Base-by-base conservation (phyloP, 495 filamentous ascomycete genomes). In the Hyaloscypha finlandica region DNA sequence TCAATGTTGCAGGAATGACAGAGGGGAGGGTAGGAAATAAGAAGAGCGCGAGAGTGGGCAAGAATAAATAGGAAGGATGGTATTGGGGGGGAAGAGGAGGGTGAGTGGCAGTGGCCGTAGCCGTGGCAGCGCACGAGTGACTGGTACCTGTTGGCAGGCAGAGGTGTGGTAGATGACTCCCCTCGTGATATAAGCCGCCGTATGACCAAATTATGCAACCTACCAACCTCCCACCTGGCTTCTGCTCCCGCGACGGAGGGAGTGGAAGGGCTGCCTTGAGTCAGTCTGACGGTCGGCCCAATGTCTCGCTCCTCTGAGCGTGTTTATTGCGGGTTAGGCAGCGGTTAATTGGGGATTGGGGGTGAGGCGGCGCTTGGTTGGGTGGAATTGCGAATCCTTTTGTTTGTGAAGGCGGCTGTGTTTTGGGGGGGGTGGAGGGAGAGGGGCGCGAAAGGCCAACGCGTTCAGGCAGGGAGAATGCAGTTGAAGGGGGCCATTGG, bases 151-250 rank as follows among this genome's bases (percentile, higher is more conserved):
- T 9, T 51, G 60, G 35, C 12, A 56, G 52, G 37, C 37, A 37
- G n/a, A 59, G 19, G 62, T 33, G 68, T 59, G 56, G 54, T 57
- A 37, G 48, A 66, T 67, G 68, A 67, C 68, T 71, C 64, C 42
- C 68, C 68, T 71, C 68, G 68, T 70, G 68, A 70, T 70, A 70
- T 70, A 70, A 70, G 68, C 68, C 65, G 64, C 66, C 67, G 67
- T 59, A 70, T 67, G 68, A 70, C 64, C 64, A 52, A 32, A 30
- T 30, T 61, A 42, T 29, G 63, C 51, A 59, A 45, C 56, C 54
- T 35, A 59, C 64, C 54, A 59, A n/a, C 53, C 14, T 14, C 37
- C 55, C n/a, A 52, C 63, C 56, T 55, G 25, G 25, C 60, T 48
- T 20, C 56, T 56, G 6, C 8, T 29, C 11, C 22, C 22, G n/a